Base-by-base conservation (phyloP, 2,329 filamentous ascomycete species). In the Cadophora luteo-olivacea region DNA sequence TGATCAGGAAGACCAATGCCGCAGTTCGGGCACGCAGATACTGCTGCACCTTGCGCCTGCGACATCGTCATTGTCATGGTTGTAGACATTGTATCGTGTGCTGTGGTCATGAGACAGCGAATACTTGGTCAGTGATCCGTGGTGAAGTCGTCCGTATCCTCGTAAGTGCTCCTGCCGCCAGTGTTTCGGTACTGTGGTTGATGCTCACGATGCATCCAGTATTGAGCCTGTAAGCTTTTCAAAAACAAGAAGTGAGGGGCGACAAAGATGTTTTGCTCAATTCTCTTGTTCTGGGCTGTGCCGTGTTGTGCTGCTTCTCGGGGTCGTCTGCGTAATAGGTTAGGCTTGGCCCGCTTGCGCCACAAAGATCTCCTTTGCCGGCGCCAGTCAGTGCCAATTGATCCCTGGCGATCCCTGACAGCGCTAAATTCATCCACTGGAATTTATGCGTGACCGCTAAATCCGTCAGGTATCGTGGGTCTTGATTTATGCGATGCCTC, bases 21-120 rank as follows among this genome's bases (percentile, higher is more conserved):
- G 67, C 77, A 78, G 64, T 77, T 77, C n/a, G 77, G 74, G 69
- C 77, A 78, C 36, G 71, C 65, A 60, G 66, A 61, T 61, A 41
- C 52, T 24, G 51, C 25, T 60, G 62, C 68, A 49, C 62, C 67
- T 45, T 69, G 64, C 45, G 67, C 64, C 65, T 71, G 70, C 38
- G 75, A 64, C 70, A 77, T 73, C 33, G 76, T 75, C 36, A 77
- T 67, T 32, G 76, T 77, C 69, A 78, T 73, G 66, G 76, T 78
- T 36, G 74, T 72, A 55, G 76, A 77, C 76, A 78, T 77, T 51
- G 69, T 66, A 55, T 54, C 61, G 55, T 64, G 55, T 64, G 60
- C 25, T 67, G 61, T 62, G 58, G 57, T 66, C 62, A 66, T 51
- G 45, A 41, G 68, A 70, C 61, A 60, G n/a, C n/a, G 11, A 24